Base-by-base conservation (phyloP, 2,329 filamentous ascomycete species). In the Ophiostoma perfectum region DNA sequence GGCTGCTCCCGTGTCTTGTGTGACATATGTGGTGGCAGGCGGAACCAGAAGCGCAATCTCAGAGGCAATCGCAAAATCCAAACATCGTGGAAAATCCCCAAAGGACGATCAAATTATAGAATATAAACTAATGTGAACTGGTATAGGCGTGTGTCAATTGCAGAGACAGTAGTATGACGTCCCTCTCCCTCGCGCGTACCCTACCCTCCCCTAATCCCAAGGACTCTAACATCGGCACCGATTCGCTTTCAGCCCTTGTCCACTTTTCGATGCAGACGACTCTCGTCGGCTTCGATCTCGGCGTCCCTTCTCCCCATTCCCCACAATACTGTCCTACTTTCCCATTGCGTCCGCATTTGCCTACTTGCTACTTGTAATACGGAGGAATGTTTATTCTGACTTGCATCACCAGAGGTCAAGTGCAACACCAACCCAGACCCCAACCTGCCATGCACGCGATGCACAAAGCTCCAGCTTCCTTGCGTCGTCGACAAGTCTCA, bases 401-500 rank as follows among this genome's bases (percentile, higher is more conserved):
- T 60, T 14, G 39, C 42, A 39, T 16, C 11, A 18, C 2, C 52
- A 73, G 72, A 73, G 70, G 72, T 73, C 39, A 73, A 72, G 69
- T 73, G 72, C 66, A 73, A 72, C 65, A 69, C 70, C 64, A 72
- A 66, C 44, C 52, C 67, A 4, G 66, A 71, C 16, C 71, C 72
- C 8, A 67, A 38, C 39, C 63, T 68, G 63, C 72, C 72, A 16
- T 73, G 72, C 65, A 45, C 68, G 58, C 68, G 72, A 64, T 73
- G 72, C 66, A 47, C 70, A 1, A 73, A 73, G 60, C 69, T 73
- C 3, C 69, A 73, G 63, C 68, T 73, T 5, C 62, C 63, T 12
- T 73, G 72, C 49, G 70, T 73, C 8, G 71, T 73, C 27, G 72
- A 73, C 68, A 71, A 70, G 67, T 67, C 68, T 11, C 72, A 73